Base-by-base conservation (phyloP, 2,329 filamentous ascomycete species). In the Ascochyta koolunga region DNA sequence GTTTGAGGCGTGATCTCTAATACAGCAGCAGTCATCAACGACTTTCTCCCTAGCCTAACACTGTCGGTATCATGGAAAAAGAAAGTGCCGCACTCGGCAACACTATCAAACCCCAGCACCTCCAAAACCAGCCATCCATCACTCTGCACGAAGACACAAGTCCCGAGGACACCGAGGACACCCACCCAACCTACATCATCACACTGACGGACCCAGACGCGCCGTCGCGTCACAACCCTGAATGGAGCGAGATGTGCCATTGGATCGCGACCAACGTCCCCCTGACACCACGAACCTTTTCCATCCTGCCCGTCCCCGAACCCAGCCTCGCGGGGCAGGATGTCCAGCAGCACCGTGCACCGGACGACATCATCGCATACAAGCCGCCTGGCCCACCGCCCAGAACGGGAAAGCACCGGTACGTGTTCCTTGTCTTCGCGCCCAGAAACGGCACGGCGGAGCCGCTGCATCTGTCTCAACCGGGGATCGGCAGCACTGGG, bases 161-260 rank as follows among this genome's bases (percentile, higher is more conserved):
- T 22, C 54, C 62, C 7, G 59, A 47, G 16, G 42, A 37, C 11
- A 50, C 53, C 37, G 48, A 59, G 27, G 57, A 60, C 27, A 51
- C 65, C 9, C 65, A 68, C 45, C 68, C 75, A 38, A 76, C 75
- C 33, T 80, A 83, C 53, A 79, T 79, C 4, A 56, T 86, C 44
- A 76, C 78, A 10, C 72, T 86, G 4, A 85, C 83, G 1, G 83
- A 86, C 62, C 83, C 83, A 0, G 83, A 86, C 67, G 83, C 83
- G n/a, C 82, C 80, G 2, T 81, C 78, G 8, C 78, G 79, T 37
- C 70, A 79, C 1, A 68, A 85, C 55, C 82, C 83, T 1, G 75
- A 82, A 49, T 84, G 81, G 82, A 77, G 76, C 18, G 80, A 86
- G 57, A 80, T 86, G 71, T 85, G 82, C 63, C 83, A 86, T 65